phyloP scores from a whole-genome alignment of 306 rosid genomes.

The Rosa persica region DNA sequence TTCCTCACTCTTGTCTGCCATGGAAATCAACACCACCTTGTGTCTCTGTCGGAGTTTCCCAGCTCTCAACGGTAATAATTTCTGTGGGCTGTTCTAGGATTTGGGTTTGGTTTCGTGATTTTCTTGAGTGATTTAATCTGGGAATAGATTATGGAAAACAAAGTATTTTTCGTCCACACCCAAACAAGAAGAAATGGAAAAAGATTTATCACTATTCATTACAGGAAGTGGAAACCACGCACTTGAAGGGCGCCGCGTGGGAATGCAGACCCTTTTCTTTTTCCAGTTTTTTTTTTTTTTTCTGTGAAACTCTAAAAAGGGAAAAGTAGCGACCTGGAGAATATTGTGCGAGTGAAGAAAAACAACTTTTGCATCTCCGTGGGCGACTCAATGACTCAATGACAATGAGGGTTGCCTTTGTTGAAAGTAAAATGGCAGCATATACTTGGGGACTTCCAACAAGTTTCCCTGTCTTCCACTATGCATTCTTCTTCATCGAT shows the following conservation, averaged over 20 bases:
- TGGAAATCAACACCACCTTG: neutral
- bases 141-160: neutral
- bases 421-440: neutral
- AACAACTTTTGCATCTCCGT: neutral
- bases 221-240: neutral
- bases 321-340: neutral
- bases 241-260: neutral
- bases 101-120: neutral
- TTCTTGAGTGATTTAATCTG: neutral
- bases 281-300: neutral
- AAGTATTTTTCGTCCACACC: neutral
- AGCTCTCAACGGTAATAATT: too few species aligned
- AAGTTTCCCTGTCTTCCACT: neutral
- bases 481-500: too few species aligned
- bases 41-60: neutral
- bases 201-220: neutral
- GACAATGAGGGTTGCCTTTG: neutral
- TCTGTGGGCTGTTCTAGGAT: neutral
- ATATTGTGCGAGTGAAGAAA: neutral
- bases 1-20: slow-evolving; percentile 43
- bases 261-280: too few species aligned
- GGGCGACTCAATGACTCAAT: neutral
- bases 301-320: too few species aligned
- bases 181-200: neutral
- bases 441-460: neutral